Evolutionary conservation across 2,329 filamentous ascomycete species (phyloP), one percentile per base, ranked within the genome.

Genomic region (Macroventuria anomochaeta): DNA sequence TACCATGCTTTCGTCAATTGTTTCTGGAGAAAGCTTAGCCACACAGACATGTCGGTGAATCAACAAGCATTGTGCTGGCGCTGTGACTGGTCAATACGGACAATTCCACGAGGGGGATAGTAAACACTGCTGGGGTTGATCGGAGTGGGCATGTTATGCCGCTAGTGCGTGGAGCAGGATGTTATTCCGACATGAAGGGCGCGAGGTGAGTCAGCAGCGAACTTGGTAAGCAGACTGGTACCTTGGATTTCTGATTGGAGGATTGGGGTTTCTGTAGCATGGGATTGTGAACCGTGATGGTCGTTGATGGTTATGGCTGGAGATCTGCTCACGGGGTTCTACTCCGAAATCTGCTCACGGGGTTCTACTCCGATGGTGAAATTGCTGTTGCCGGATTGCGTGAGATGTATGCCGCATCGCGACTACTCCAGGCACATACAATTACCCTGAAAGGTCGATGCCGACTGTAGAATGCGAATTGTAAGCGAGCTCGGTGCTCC

Each of bases 141-240:
- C 44, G 44, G 51, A 49, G 34, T 49, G 40, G 39, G 6, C 44
- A 36, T 11, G 13, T 11, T n/a, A 38, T 43, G 32, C 43, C 43
- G 43, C 33, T 48, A 53, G 38, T 15, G n/a, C 46, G 37, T 41
- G 36, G 29, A 48, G 37, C 29, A 34, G 38, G 23, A 7, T 7
- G 25, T 11, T 10, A 53, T 13, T 49, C 39, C 51, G 44, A 54
- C 34, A 48, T 49, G 46, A 26, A 49, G 23, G 44, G 51, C 39
- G 44, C 5, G 29, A 15, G 18, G 7, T 54, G 46, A 54, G 39
- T 54, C 51, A 54, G 44, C 51, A n/a, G 15, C 34, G 10, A 15
- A 18, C 31, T 32, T 40, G 17, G 44, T 46, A 28, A 48, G 51
- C 39, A 32, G 21, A 3, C 13, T 6, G 23, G 6, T 37, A n/a